Percentiles rank a stretch among this genome's conserved stretches.
These are phyloP conservation scores for Rostrohypoxylon terebratum DNA, from an alignment of 495 filamentous ascomycete genomes.

Conservation along the genomic window DNA sequence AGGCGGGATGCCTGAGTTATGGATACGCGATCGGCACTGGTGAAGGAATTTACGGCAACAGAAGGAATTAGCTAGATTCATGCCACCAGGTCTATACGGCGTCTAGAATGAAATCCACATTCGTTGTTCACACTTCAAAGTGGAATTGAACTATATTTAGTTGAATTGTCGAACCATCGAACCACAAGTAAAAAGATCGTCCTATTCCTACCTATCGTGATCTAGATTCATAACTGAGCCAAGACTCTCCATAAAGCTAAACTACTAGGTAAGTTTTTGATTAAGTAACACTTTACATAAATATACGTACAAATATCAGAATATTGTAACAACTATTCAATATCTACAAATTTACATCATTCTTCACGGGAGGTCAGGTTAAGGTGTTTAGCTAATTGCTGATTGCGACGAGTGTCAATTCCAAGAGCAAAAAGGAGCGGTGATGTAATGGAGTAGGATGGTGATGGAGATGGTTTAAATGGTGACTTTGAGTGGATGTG, in stretches of 20 bases:
- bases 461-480: too few relatives aligned
- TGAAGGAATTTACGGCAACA: slow-evolving; percentile 12
- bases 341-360: background rate
- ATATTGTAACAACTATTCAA: background rate
- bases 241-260: background rate
- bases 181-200: background rate
- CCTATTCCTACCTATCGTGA: background rate
- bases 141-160: background rate
- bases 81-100: background rate
- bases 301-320: background rate
- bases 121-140: background rate
- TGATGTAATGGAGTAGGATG: too few relatives aligned
- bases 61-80: slow-evolving; percentile 7
- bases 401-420: too few relatives aligned
- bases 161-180: background rate
- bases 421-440: too few relatives aligned
- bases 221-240: background rate
- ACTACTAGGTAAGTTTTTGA: background rate
- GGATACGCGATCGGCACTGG: slow-evolving; percentile 3
- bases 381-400: background rate
- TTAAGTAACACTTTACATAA: background rate
- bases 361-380: background rate
- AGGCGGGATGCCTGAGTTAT: background rate
- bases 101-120: background rate
- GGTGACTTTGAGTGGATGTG: too few relatives aligned